These are phyloP conservation scores for Penicillium pancosmium DNA, from an alignment of 495 filamentous ascomycete genomes.

Conservation along the genomic window DNA sequence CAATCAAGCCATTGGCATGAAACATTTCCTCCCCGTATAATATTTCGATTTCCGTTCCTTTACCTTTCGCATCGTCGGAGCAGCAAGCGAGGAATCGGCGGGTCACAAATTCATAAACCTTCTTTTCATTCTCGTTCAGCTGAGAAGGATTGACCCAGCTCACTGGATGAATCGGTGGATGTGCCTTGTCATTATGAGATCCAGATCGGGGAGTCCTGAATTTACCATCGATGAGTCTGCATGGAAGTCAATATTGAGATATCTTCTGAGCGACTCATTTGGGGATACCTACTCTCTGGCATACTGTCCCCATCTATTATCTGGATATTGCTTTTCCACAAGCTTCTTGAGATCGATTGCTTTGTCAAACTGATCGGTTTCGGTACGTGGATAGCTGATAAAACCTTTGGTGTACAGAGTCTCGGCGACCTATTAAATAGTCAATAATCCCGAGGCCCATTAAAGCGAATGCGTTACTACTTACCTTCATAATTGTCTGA, in stretches of 20 bases:
- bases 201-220: conserved; percentile 84
- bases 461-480: conserved; percentile 82
- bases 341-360: conserved; percentile 83
- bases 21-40: conserved; percentile 84
- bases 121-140: conserved; percentile 66
- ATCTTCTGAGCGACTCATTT: not conserved
- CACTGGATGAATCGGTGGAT: conserved; percentile 95
- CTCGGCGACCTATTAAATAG: conserved; percentile 62
- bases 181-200: conserved; percentile 89
- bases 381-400: conserved; percentile 95
- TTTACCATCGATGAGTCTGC: conserved; percentile 69
- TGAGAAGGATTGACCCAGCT: conserved; percentile 67
- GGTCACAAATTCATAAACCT: conserved; percentile 91
- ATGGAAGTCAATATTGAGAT: not conserved
- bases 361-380: conserved; percentile 94
- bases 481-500: conserved; percentile 79
- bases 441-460: conserved; percentile 73
- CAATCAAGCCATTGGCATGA: conserved; percentile 77
- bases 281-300: conserved; percentile 59
- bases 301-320: conserved; percentile 77
- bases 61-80: conserved; percentile 88
- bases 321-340: conserved; percentile 80
- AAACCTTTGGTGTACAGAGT: conserved; percentile 90
- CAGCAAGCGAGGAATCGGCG: conserved; percentile 95
- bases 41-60: conserved; percentile 81